Evolutionary conservation across 192 early-diverging fungal genomes (phyloP), one percentile per base, ranked within the genome.

Genomic region (Entophlyctis luteolus): DNA sequence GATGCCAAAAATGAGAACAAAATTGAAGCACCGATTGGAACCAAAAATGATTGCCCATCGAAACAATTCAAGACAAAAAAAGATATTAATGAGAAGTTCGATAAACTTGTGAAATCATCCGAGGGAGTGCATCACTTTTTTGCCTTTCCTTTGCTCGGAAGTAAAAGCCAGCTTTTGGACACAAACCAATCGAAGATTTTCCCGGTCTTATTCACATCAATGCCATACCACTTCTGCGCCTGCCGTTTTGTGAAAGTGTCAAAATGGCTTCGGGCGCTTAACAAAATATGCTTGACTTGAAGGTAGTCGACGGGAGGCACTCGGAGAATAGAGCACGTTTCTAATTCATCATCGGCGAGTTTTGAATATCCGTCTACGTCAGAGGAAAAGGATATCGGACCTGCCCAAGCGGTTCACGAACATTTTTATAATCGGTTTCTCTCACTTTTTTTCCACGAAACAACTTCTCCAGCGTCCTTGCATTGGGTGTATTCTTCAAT

Each of bases 161-260:
- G 12, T 23, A 65, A 73, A 27, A 97, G 81, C 94, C 94, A 97
- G 56, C 91, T 92, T 46, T 93, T 75, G 47, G 80, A 75, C 22
- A 86, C 88, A 79, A 91, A 97, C 82, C 90, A 90, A 70, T 92
- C 91, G 79, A 89, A 94, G 18, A 96, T 80, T 65, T 89, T 78
- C 29, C 70, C 73, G 4, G 75, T 79, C 67, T 97, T 97, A 82
- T 97, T 97, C 66, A 97, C 95, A 70, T 97, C 95, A 23, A 97
- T 89, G 35, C 90, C 83, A 59, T 88, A 92, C 65, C 93, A 79
- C 50, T 87, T 86, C 80, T 97, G 92, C 4, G 95, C 95, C 73
- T 94, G 93, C 48, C 89, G 85, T 73, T 97, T 97, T 59, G 89
- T 87, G 72, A 95, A 95, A 0, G 83, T 76, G 2, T 80, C 79